Conservation (phyloP, 495 filamentous ascomycete species). For the Parathielavia hyrcaniae region DNA sequence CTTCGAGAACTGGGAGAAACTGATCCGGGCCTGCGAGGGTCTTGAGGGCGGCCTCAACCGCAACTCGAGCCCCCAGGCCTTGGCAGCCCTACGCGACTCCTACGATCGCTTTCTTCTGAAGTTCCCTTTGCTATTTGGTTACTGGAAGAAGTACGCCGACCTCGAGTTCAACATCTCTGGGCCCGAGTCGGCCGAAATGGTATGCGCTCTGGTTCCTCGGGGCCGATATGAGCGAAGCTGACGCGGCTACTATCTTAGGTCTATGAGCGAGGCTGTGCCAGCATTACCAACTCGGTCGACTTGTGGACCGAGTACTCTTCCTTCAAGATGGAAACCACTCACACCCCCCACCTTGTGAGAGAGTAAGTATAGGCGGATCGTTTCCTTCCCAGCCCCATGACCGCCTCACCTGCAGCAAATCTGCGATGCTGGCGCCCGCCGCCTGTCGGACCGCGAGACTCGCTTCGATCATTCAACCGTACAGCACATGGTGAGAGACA, state of each 20-base stretch:
- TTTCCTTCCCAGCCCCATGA: conserved; percentile 63
- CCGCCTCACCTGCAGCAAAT: conserved; percentile 39
- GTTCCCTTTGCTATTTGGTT: conserved; percentile 93
- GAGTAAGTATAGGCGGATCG: conserved; percentile 81
- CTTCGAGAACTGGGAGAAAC: conserved; percentile 92
- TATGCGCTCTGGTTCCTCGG: conserved; percentile 35
- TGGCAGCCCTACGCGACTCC: conserved; percentile 71
- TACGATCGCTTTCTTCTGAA: conserved; percentile 94
- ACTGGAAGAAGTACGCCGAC: conserved; percentile 99
- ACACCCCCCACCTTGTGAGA: conserved; percentile 92
- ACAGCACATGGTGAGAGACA: conserved; percentile 48
- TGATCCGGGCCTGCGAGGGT: conserved; percentile 71
- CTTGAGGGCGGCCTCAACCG: conserved; percentile 92
- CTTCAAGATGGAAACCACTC: conserved; percentile 95
- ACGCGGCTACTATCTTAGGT: conserved; percentile 54
- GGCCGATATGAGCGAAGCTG: conserved; percentile 16
- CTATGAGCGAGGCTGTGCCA: conserved; percentile 91
- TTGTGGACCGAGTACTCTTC: conserved; percentile 95
- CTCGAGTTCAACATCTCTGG: conserved; percentile 94
- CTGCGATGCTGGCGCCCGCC: conserved; percentile 26
- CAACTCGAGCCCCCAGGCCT: conserved; percentile 91
- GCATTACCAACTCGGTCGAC: conserved; percentile 87
- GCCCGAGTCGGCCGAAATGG: conserved; percentile 97
- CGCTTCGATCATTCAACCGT: conserved; percentile 24
- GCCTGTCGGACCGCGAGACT: conserved; percentile 26